A percentile compares a stretch with the other conserved stretches of the same genome.
These are phyloP conservation scores for Shiraia sp. DNA, from an alignment of 2,329 filamentous ascomycete genomes.

Conservation along the genomic window DNA sequence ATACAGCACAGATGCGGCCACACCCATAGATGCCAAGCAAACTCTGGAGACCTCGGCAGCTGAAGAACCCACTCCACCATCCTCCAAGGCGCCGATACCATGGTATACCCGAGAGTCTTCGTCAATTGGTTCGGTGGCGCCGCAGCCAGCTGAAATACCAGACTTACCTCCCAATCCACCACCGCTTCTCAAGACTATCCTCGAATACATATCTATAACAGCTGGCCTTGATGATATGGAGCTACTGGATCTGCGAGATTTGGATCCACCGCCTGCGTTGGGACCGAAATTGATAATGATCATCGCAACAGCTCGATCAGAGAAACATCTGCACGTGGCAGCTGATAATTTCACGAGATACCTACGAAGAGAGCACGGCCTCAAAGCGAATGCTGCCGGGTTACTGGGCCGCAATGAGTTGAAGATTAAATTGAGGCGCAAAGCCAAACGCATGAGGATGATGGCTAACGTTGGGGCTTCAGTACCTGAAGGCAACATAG, in stretches of 20 bases:
- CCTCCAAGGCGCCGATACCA: constrained; percentile 52
- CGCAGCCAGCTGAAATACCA: constrained; percentile 62
- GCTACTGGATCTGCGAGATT: constrained; percentile 78
- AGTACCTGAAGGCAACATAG: constrained; percentile 61
- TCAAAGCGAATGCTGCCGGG: constrained; percentile 81
- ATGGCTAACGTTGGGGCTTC: constrained; percentile 68
- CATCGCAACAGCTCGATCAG: constrained; percentile 85
- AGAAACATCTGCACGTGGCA: constrained; percentile 90
- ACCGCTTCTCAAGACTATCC: constrained; percentile 68
- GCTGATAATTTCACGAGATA: constrained; percentile 88
- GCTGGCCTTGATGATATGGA: constrained; percentile 82
- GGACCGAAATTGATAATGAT: constrained; percentile 92
- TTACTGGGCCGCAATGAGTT: constrained; percentile 87
- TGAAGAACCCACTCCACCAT: constrained; percentile 11
- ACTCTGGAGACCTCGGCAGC: constrained; percentile 1
- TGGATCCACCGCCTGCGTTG: constrained; percentile 85
- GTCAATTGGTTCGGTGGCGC: constrained; percentile 39
- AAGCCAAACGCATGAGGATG: constrained; percentile 79
- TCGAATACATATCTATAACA: constrained; percentile 80
- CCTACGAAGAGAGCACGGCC: constrained; percentile 72
- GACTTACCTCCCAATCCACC: constrained; percentile 71
- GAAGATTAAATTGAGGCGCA: constrained; percentile 80
- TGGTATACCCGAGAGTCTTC: constrained; percentile 78
- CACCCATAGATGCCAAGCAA: too few species aligned
- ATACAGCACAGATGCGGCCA: constrained; percentile 21